phyloP scores from a whole-genome alignment of 2,329 filamentous ascomycete genomes.

The Fusarium sacchari region DNA sequence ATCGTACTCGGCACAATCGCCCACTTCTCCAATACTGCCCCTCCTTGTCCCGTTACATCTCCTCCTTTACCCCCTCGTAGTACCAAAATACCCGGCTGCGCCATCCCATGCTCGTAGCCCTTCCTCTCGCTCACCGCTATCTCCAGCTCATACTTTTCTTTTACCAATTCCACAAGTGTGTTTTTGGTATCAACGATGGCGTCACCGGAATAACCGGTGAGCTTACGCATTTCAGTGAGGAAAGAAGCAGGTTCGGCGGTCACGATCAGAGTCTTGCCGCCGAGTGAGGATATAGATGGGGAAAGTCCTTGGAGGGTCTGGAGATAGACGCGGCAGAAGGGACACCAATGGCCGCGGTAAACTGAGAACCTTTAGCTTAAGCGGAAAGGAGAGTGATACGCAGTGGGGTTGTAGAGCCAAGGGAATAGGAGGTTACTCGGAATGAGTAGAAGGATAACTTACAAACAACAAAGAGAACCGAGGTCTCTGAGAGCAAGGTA shows the following conservation, averaged over 20 bases:
- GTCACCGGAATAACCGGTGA: neutral
- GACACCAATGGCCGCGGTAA: neutral
- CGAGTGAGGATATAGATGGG: neutral
- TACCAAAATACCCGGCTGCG: neutral
- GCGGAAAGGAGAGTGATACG: too few species aligned
- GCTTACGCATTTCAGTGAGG: neutral
- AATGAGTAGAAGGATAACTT: rapidly evolving
- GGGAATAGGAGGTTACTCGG: rapidly evolving
- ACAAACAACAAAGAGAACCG: neutral
- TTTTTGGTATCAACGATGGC: neutral
- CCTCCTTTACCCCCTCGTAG: neutral
- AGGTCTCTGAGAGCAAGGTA: neutral
- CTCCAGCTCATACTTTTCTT: neutral
- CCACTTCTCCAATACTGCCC: neutral
- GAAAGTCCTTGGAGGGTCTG: neutral
- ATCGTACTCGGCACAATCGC: neutral
- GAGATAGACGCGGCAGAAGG: neutral
- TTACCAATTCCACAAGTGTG: neutral
- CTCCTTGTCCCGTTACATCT: neutral
- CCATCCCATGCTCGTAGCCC: neutral
- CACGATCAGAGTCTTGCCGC: neutral
- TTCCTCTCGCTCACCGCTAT: neutral
- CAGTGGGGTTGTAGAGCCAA: rapidly evolving
- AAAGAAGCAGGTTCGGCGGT: neutral
- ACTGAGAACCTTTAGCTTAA: neutral